A percentile compares a stretch with the other conserved stretches of the same genome.
phyloP scores from a whole-genome alignment of 768 basidiomycete species.

The Lactarius akahatsu region DNA sequence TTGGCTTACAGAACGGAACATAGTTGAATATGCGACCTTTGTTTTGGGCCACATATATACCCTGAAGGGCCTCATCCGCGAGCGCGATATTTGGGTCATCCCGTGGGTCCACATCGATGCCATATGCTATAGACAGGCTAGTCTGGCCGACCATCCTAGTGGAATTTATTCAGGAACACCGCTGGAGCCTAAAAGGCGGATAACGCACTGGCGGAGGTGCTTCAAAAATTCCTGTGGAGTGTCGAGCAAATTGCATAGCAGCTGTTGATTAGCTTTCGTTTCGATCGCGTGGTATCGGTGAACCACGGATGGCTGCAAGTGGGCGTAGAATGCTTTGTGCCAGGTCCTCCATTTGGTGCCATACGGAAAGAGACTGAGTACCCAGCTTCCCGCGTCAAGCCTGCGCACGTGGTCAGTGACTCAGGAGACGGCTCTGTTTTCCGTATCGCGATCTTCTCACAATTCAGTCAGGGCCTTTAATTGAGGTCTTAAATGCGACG shows the following conservation, averaged over 20 bases:
- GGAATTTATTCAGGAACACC: background rate
- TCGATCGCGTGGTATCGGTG: slow-evolving; percentile 36
- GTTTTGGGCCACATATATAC: slow-evolving; percentile 37
- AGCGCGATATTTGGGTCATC: slow-evolving; percentile 47
- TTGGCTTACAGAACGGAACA: slow-evolving; percentile 33
- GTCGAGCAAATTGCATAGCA: slow-evolving; percentile 38
- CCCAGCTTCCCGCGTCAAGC: slow-evolving; percentile 42
- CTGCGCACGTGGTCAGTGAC: slow-evolving; percentile 31
- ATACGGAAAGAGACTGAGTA: slow-evolving; percentile 43
- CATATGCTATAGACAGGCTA: slow-evolving; percentile 46
- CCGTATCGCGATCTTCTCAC: slow-evolving; percentile 21
- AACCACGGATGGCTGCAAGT: slow-evolving; percentile 40
- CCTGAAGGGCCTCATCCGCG: slow-evolving; percentile 41
- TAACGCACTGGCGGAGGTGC: slow-evolving; percentile 40
- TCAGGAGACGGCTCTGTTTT: background rate
- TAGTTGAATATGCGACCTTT: slow-evolving; percentile 49
- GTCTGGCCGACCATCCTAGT: slow-evolving; percentile 37
- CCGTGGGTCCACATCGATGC: slow-evolving; percentile 41
- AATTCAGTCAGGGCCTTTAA: slow-evolving; percentile 35
- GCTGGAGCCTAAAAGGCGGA: background rate
- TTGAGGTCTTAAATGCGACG: slow-evolving; percentile 22
- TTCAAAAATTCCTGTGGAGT: slow-evolving; percentile 41
- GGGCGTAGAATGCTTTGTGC: slow-evolving; percentile 43
- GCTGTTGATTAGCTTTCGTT: slow-evolving; percentile 34
- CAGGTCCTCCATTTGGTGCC: slow-evolving; percentile 43